phyloP scores from a whole-genome alignment of 2,329 filamentous ascomycete genomes.

The Exophiala spinifera region DNA sequence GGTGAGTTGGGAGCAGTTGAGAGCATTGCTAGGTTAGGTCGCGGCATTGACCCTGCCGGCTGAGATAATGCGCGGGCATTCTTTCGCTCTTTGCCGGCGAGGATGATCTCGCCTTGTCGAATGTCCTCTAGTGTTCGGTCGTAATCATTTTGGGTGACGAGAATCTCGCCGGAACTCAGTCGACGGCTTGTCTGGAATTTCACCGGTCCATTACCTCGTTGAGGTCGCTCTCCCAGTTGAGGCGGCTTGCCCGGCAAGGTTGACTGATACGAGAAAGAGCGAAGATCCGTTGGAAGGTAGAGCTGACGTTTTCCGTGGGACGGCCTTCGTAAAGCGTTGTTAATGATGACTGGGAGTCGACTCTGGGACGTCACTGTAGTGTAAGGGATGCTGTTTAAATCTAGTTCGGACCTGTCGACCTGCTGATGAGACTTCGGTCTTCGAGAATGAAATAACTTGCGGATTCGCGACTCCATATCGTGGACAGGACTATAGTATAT shows the following conservation, averaged over 20 bases:
- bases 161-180: constrained; percentile 29
- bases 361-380: constrained; percentile 14
- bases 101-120: constrained; percentile 27
- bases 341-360: constrained; percentile 20
- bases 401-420: constrained; percentile 13
- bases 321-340: constrained; percentile 18
- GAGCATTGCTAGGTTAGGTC: constrained; percentile 6
- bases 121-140: constrained; percentile 28
- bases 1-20: constrained; percentile 19
- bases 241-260: constrained; percentile 25
- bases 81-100: constrained; percentile 25
- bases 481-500: constrained; percentile 6
- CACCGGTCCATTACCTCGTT: constrained; percentile 30
- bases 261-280: constrained; percentile 23
- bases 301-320: constrained; percentile 5
- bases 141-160: constrained; percentile 26
- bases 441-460: constrained; percentile 18
- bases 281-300: constrained; percentile 5
- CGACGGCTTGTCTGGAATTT: constrained; percentile 29
- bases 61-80: constrained; percentile 8
- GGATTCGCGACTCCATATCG: constrained; percentile 22
- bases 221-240: constrained; percentile 22
- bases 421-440: constrained; percentile 9
- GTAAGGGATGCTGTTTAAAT: constrained; percentile 21
- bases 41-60: constrained; percentile 4